Conservation (phyloP, 768 basidiomycete genomes). For the Trichaptum fuscoviolaceum region DNA sequence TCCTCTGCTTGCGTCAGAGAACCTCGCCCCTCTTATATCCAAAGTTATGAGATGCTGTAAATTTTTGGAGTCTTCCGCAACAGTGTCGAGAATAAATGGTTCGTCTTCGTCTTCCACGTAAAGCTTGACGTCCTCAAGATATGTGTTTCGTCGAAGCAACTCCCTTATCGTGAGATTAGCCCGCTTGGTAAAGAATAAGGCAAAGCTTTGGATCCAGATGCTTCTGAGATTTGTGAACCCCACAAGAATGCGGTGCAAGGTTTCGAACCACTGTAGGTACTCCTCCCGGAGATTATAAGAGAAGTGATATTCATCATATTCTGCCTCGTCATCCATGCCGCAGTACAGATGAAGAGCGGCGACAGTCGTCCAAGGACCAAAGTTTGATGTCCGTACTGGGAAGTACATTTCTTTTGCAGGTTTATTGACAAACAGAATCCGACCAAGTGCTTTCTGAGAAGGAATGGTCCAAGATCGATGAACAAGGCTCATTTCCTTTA, state of each 20-base stretch:
- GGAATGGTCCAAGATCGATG: background rate
- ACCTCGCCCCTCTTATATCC: too few species aligned
- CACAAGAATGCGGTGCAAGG: background rate
- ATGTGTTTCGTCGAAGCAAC: background rate
- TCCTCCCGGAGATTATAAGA: too few species aligned
- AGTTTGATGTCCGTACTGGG: background rate
- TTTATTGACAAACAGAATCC: background rate
- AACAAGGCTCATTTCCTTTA: background rate
- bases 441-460: background rate
- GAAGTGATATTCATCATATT: background rate
- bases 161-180: background rate
- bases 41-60: too few species aligned
- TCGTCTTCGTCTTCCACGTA: too few species aligned
- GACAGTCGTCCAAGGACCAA: background rate
- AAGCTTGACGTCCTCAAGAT: background rate
- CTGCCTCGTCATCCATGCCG: background rate
- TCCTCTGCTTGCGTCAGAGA: too few species aligned
- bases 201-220: background rate
- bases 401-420: background rate
- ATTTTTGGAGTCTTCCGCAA: too few species aligned
- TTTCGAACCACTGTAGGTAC: background rate
- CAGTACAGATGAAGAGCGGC: background rate
- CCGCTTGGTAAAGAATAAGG: background rate
- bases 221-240: background rate
- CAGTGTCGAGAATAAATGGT: too few species aligned